Evolutionary conservation across 768 basidiomycete species (phyloP), one percentile per base, ranked within the genome.

Genomic region (Mycena floridula): DNA sequence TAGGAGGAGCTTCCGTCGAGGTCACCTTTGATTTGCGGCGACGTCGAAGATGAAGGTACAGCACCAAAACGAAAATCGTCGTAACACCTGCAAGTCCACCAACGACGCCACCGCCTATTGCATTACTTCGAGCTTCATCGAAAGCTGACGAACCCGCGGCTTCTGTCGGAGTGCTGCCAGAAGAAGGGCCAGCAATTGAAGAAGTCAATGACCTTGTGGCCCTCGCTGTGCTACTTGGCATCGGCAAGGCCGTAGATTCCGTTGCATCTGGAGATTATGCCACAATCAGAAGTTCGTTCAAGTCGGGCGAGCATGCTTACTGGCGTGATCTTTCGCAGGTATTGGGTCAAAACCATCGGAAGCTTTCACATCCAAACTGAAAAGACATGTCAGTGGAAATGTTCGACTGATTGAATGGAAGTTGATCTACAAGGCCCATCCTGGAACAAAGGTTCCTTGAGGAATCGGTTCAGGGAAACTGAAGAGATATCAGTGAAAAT

Each of bases 351-450:
- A 77, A 18, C 37, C 48, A 40, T 68, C 60, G 36, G 52, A 58
- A n/a, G 53, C 44, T 69, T 74, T 41, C 5, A n/a, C n/a, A n/a
- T n/a, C n/a, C n/a, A n/a, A n/a, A n/a, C n/a, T n/a, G n/a, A n/a
- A n/a, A 21, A 21, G 5, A 32, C 35, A 32, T 2, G 20, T 44
- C 25, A 46, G 37, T 9, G 6, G 28, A n/a, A 21, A 43, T 18
- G 45, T 6, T 28, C 25, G 15, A 13, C 11, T 12, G 12, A 26
- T 13, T 1, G 43, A 55, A 53, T 28, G 47, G 55, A n/a, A n/a
- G n/a, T n/a, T n/a, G n/a, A n/a, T n/a, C n/a, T 59, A 60, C 54
- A 50, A 85, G 11, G 81, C 81, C 82, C 82, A 85, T 9, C 69
- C 70, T 7, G 81, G 82, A 16, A 84, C 67, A 9, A 65, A 60